Evolutionary conservation across 2,329 filamentous ascomycete genomes (phyloP).

Genomic region (Aspergillus puulaauensis): DNA sequence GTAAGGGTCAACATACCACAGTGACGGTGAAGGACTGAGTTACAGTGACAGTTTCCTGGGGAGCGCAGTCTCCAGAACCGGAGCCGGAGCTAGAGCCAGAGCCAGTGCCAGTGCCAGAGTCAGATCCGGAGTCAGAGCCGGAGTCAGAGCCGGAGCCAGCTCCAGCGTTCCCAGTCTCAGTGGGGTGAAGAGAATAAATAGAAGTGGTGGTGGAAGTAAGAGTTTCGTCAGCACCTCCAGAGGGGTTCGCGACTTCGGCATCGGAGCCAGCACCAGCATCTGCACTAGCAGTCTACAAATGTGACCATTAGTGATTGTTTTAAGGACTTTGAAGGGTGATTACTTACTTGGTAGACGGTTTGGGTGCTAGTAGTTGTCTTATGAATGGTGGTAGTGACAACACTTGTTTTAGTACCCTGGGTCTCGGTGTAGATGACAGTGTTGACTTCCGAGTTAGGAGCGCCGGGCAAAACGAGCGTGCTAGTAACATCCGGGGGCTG

Average conservation of each 20-base stretch:
- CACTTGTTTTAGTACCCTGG: constrained; percentile 32
- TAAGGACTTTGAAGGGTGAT: background rate
- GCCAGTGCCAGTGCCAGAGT: background rate
- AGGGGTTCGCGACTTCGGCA: too few species aligned
- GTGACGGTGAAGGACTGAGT: constrained; percentile 32
- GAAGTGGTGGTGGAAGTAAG: constrained; percentile 23
- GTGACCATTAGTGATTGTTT: background rate
- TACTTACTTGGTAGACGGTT: constrained; percentile 29
- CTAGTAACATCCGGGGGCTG: constrained; percentile 9
- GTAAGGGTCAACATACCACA: constrained; percentile 27
- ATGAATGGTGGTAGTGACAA: constrained; percentile 41
- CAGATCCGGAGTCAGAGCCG: background rate
- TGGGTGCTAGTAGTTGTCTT: constrained; percentile 29
- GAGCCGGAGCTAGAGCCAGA: constrained; percentile 4
- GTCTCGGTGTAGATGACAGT: constrained; percentile 43
- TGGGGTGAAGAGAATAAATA: constrained; percentile 13
- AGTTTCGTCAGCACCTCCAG: constrained; percentile 22
- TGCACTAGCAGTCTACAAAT: constrained; percentile 7
- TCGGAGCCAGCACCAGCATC: background rate
- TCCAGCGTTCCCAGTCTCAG: background rate
- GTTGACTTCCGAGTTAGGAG: constrained; percentile 34
- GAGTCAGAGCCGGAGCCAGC: background rate
- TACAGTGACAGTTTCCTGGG: constrained; percentile 33
- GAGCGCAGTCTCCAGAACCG: constrained; percentile 1
- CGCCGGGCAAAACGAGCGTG: constrained; percentile 23